Base-by-base conservation (phyloP, 1,284 basidiomycete species). In the Ceratobasidium papillatum region DNA sequence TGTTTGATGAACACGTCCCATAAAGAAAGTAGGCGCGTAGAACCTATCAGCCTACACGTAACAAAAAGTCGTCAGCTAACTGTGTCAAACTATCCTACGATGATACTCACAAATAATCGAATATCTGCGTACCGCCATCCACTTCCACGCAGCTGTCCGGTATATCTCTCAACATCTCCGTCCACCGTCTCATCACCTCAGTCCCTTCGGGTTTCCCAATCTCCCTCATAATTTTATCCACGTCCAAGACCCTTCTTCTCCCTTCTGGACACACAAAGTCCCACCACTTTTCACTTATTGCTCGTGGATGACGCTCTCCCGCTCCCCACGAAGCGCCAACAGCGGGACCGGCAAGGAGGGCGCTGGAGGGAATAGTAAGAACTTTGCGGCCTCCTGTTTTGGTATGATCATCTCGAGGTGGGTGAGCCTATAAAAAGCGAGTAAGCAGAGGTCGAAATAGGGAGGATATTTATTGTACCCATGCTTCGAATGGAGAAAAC, bases 331-430 rank as follows among this genome's bases (percentile, higher is more conserved):
- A 81, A 0, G 85, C 88, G 2, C 89, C 89, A 1, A 86, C 85
- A 0, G 86, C 83, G 0, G 89, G 87, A 0, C 89, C 85, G 80
- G 74, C 74, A 17, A 91, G 82, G 74, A 89, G 86, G 0, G 88
- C 88, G 34, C 89, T 87, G 25, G 22, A 72, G 19, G 69, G 69
- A 58, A 72, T 62, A 22, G 25, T 25, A 30, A 72, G 69, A 14
- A 72, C 69, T 22, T 72, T 27, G 30, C 69, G 41, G 17, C 11
- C 22, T 9, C 69, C 69, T 17, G 30, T 22, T 34, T 30, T 8
- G 2, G 56, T 62, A 9, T 34, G 58, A 19, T 72, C 69, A 38
- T 72, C 49, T 27, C 69, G 69, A 1, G 69, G 69, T 0, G 69
- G 69, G 14, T 72, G 69, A n/a, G 69, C 69, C 69, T 72, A 27